Conservation (phyloP, 768 basidiomycete genomes). For the Russula ochroleuca region DNA sequence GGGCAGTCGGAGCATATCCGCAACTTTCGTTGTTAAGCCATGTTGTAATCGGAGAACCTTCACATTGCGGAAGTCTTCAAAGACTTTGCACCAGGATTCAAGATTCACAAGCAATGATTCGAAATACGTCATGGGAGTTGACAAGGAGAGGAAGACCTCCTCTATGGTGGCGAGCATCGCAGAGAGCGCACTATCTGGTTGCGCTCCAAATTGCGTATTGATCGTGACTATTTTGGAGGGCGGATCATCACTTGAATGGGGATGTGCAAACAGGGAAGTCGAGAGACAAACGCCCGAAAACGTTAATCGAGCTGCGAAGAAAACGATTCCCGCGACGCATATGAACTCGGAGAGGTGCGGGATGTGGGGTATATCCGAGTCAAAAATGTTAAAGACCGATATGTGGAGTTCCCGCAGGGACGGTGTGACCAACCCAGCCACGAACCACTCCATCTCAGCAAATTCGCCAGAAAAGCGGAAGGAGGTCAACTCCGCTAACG, state of each 20-base stretch:
- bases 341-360: neutral
- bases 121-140: no score
- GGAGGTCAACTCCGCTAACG: no score
- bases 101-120: accelerated
- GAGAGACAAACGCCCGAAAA: no score
- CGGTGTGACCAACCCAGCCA: neutral
- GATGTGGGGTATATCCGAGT: no score
- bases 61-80: neutral
- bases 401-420: neutral
- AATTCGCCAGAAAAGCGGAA: no score
- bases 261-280: neutral
- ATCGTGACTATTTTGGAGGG: no score
- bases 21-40: neutral
- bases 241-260: neutral
- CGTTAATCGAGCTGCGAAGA: neutral
- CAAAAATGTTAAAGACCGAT: no score
- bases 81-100: neutral
- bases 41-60: neutral
- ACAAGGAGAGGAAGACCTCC: neutral
- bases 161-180: neutral
- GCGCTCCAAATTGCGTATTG: no score
- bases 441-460: no score
- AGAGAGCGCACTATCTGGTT: neutral
- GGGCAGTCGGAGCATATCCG: neutral
- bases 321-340: neutral